phyloP scores from a whole-genome alignment of 2,329 filamentous ascomycete genomes.

The Calonectria crousiana region DNA sequence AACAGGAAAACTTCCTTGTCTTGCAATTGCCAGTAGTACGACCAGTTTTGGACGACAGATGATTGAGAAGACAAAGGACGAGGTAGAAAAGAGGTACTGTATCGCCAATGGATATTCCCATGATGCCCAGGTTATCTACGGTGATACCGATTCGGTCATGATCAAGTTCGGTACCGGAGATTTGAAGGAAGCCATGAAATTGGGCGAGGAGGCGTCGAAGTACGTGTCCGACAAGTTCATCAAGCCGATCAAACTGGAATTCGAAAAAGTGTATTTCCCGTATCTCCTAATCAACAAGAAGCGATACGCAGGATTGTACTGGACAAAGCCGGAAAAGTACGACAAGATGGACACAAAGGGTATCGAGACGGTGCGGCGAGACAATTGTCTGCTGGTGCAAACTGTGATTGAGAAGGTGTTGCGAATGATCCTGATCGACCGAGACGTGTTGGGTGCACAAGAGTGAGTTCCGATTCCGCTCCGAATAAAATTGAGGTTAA shows the following conservation, averaged over 20 bases:
- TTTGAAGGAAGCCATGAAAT: constrained; percentile 88
- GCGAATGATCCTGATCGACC: constrained; percentile 94
- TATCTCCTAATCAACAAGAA: constrained; percentile 99
- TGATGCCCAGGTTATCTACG: constrained; percentile 97
- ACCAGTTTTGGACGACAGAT: constrained; percentile 98
- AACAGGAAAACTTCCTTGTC: constrained; percentile 93
- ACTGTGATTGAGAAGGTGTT: constrained; percentile 98
- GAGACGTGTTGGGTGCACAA: constrained; percentile 90
- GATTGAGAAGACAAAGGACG: constrained; percentile 98
- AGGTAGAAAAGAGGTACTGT: constrained; percentile 90
- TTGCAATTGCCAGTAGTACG: constrained; percentile 95
- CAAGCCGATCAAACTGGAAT: constrained; percentile 98
- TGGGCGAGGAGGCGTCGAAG: constrained; percentile 92
- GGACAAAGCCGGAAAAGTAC: constrained; percentile 93
- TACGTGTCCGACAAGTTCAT: constrained; percentile 93
- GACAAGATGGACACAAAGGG: constrained; percentile 99
- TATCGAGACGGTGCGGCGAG: constrained; percentile 96
- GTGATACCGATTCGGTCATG: constrained; percentile 99
- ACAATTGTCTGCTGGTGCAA: constrained; percentile 95
- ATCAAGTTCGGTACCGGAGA: constrained; percentile 96
- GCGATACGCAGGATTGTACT: constrained; percentile 96
- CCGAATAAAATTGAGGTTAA: constrained; percentile 19
- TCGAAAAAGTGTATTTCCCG: constrained; percentile 98
- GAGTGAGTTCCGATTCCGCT: constrained; percentile 72
- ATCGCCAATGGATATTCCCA: constrained; percentile 95